Base-by-base conservation (phyloP, 225 moss, liverwort and hornwort species). In the Takakia lepidozioides region DNA sequence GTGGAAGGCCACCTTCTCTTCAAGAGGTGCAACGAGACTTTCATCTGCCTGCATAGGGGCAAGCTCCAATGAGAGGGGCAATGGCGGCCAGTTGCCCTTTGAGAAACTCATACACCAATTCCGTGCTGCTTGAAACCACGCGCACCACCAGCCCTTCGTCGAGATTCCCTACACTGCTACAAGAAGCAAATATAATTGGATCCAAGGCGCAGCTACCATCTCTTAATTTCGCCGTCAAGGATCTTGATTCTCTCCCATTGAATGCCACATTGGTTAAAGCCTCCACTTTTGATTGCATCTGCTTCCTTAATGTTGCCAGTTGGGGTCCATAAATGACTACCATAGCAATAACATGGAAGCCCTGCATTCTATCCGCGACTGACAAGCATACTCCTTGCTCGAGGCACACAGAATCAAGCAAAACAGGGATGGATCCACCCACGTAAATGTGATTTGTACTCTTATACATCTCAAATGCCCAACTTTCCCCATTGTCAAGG, bases 401-500 rank as follows among this genome's bases (percentile, higher is more conserved):
- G 2, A 98, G 60, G 56, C 75, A 79, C 0, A 98, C 43, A 55
- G 64, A 63, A 40, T 73, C 68, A n/a, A 69, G 58, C 40, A 67
- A 64, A n/a, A 70, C 57, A 5, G 64, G 43, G 25, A 27, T n/a
- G 28, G 7, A 13, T 15, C 8, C 35, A 38, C 19, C 20, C 48
- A 87, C 58, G 48, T 83, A 91, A 29, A 98, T 74, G 77, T 98
- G 98, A 35, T 98, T 98, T 1, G 77, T 79, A 48, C 91, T 91
- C 35, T 69, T 87, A 73, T 91, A 98, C 36, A 56, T 43, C 27
- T 74, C 85, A 24, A 98, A 98, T 30, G 43, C 65, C 98, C 91
- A 98, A 32, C 60, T 66, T 74, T 98, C 91, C 16, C 83, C 85
- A 21, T 80, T 78, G 23, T 82, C 82, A 27, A 84, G 57, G 30